A percentile compares a stretch with the other conserved stretches of the same genome.
Conservation (phyloP, 352 stramenopile genomes). For the Globisporangium splendens region DNA sequence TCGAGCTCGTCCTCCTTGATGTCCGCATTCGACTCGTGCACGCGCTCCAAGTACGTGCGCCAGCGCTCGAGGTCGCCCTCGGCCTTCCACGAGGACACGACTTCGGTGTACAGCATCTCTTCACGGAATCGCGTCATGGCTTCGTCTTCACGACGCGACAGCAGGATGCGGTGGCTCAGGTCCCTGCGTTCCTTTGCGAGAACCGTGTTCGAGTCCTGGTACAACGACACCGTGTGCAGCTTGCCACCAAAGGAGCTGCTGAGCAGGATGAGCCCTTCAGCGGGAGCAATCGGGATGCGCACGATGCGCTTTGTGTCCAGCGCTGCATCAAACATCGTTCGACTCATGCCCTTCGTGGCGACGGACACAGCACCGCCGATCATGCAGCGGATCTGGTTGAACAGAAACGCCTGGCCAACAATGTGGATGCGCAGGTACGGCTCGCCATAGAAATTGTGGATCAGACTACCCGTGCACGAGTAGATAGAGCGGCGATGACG, state of each 20-base stretch:
- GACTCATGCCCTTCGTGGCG: constrained; percentile 67
- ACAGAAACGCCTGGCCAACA: constrained; percentile 77
- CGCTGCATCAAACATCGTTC: constrained; percentile 62
- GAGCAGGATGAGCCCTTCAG: constrained; percentile 84
- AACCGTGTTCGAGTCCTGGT: constrained; percentile 60
- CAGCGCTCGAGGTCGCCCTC: constrained; percentile 52
- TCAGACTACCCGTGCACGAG: constrained; percentile 60
- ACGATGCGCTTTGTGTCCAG: constrained; percentile 81
- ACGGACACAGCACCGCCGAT: constrained; percentile 82
- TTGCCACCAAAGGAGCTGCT: constrained; percentile 81
- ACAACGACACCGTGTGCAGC: constrained; percentile 72
- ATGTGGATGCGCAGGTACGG: constrained; percentile 77
- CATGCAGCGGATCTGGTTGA: constrained; percentile 92
- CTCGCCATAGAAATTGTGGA: constrained; percentile 55
- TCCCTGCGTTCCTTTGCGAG: constrained; percentile 52
- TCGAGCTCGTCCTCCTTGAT: constrained; percentile 42
- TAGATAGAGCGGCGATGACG: constrained; percentile 79
- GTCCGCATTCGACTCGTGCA: constrained; percentile 43
- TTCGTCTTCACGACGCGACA: constrained; percentile 42
- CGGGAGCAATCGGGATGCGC: constrained; percentile 83
- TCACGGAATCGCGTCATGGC: constrained; percentile 65
- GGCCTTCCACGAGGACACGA: constrained; percentile 46
- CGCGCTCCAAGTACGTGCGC: constrained; percentile 53
- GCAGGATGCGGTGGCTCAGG: constrained; percentile 54
- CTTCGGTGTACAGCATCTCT: constrained; percentile 71